Percentiles rank a stretch among this genome's conserved stretches.
Conservation (phyloP, 2,329 filamentous ascomycete genomes). For the Raffaelea deltoideospora region DNA sequence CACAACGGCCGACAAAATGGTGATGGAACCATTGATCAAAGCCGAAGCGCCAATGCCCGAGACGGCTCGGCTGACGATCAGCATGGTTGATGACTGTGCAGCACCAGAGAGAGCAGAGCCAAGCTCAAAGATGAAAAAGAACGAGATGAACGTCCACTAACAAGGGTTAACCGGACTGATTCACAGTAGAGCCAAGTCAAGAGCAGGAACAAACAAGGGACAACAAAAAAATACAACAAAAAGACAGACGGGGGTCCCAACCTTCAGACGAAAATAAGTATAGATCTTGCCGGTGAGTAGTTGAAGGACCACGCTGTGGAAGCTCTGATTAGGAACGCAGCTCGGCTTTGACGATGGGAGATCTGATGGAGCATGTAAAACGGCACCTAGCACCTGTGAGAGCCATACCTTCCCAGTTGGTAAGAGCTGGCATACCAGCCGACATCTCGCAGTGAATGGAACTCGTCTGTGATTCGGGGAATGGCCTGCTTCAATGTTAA, state of each 20-base stretch:
- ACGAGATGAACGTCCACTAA: slow-evolving; percentile 22
- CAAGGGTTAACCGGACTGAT: no score
- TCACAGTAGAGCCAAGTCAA: no score
- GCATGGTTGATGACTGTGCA: slow-evolving; percentile 30
- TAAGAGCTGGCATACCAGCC: slow-evolving; percentile 11
- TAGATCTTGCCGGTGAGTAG: slow-evolving; percentile 38
- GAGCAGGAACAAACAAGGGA: no score
- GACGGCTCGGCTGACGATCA: slow-evolving; percentile 39
- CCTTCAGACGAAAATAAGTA: slow-evolving; percentile 24
- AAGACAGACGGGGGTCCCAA: slow-evolving; percentile 4
- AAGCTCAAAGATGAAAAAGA: slow-evolving; percentile 37
- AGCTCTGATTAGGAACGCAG: background rate
- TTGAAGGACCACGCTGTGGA: slow-evolving; percentile 28
- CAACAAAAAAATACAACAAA: background rate
- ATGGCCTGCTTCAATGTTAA: slow-evolving; percentile 5
- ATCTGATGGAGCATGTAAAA: no score
- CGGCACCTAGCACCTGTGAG: no score
- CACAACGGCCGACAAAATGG: slow-evolving; percentile 27
- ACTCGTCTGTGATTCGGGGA: slow-evolving; percentile 10
- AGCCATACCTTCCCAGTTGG: slow-evolving; percentile 6
- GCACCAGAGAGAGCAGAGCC: slow-evolving; percentile 39
- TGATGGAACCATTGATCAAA: slow-evolving; percentile 35
- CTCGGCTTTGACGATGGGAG: background rate
- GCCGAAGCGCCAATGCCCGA: slow-evolving; percentile 37
- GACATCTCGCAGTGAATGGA: slow-evolving; percentile 8